Conservation (phyloP, 2,329 filamentous ascomycete genomes). For the Phaeosphaeria sp. region DNA sequence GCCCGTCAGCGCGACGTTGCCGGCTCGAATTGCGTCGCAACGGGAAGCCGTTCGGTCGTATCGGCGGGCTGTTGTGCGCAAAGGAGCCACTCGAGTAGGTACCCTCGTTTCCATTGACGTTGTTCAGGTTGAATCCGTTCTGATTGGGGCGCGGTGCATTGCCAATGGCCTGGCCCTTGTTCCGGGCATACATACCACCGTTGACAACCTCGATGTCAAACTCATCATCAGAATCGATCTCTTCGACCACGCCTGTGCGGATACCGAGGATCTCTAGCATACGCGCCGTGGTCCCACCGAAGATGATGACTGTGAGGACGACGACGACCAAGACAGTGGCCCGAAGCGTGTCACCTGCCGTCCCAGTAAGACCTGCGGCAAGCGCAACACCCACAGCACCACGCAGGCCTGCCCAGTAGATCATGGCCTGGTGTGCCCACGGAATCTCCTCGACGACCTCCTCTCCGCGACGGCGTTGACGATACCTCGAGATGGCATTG, state of each 20-base stretch:
- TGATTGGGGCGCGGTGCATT: conserved; percentile 69
- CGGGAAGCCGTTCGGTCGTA: conserved; percentile 51
- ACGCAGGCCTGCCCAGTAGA: conserved; percentile 98
- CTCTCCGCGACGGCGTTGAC: conserved; percentile 74
- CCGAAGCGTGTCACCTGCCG: conserved; percentile 81
- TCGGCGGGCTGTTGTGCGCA: conserved; percentile 58
- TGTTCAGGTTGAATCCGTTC: conserved; percentile 63
- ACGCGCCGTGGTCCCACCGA: conserved; percentile 93
- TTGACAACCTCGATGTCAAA: conserved; percentile 86
- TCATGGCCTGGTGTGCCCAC: conserved; percentile 97
- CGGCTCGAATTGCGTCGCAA: conserved; percentile 62
- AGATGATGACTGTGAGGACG: conserved; percentile 97
- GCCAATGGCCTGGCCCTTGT: conserved; percentile 77
- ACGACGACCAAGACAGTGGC: conserved; percentile 98
- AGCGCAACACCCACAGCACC: conserved; percentile 95
- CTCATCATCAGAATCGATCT: conserved; percentile 96
- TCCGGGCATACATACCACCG: conserved; percentile 79
- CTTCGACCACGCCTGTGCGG: conserved; percentile 92
- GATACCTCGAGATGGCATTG: conserved; percentile 91
- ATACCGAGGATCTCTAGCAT: conserved; percentile 99
- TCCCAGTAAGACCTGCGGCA: conserved; percentile 83
- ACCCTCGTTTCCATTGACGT: conserved; percentile 60
- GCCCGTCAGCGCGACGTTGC: conserved; percentile 54
- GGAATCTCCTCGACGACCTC: conserved; percentile 82
- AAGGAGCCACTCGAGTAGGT: conserved; percentile 65